phyloP scores from a whole-genome alignment of 1,284 basidiomycete species.

The Laetiporus sulphureus region DNA sequence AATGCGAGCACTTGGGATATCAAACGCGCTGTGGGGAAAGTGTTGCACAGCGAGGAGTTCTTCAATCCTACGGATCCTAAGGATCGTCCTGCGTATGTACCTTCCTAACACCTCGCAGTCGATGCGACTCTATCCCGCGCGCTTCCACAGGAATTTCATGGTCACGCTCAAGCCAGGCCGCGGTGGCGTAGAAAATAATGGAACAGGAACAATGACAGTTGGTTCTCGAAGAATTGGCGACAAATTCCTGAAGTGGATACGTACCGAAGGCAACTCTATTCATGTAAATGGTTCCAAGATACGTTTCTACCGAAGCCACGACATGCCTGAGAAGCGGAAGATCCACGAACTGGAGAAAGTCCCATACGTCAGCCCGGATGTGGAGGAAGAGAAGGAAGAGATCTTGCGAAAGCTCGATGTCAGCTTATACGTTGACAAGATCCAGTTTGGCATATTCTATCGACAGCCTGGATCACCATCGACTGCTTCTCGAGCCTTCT shows the following conservation, averaged over 20 bases:
- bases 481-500: conserved; percentile 45
- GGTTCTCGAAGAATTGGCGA: conserved; percentile 35
- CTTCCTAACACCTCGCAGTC: conserved; percentile 7
- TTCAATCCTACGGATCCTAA: conserved; percentile 30
- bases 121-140: too few species aligned
- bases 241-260: conserved; percentile 41
- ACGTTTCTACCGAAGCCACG: conserved; percentile 17
- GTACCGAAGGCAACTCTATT: conserved; percentile 28
- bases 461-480: conserved; percentile 26
- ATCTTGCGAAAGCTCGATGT: conserved; percentile 40
- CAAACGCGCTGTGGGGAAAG: conserved; percentile 43
- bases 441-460: conserved; percentile 59
- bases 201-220: conserved; percentile 45
- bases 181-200: conserved; percentile 52
- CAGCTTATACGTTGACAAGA: conserved; percentile 43
- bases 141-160: conserved; percentile 46
- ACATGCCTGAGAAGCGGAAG: conserved; percentile 11
- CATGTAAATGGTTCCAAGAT: conserved; percentile 31
- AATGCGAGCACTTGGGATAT: conserved; percentile 51
- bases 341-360: conserved; percentile 36
- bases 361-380: conserved; percentile 52
- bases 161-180: conserved; percentile 44
- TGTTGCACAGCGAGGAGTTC: conserved; percentile 51
- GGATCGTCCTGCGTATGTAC: conserved; percentile 26
- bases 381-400: conserved; percentile 45